Conservation (phyloP, 495 filamentous ascomycete genomes). For the Lophiostoma macrostomum region DNA sequence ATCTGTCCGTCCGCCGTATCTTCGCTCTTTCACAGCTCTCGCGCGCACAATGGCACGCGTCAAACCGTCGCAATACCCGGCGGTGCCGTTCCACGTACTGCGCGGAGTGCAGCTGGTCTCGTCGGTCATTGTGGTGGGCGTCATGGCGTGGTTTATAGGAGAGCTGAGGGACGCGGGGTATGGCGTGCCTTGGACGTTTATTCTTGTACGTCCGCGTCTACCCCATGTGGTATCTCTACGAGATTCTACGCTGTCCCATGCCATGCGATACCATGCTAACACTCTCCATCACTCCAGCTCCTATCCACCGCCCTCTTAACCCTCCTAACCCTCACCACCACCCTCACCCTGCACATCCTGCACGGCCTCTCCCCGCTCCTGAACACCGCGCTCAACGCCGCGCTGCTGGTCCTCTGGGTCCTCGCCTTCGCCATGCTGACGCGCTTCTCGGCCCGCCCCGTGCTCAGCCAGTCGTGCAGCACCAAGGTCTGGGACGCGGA, state of each 20-base stretch:
- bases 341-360: constrained; percentile 55
- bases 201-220: constrained; percentile 49
- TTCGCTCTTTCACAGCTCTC: no score
- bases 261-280: constrained; percentile 3
- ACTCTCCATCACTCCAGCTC: constrained; percentile 43
- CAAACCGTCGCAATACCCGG: constrained; percentile 56
- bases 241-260: constrained; percentile 8
- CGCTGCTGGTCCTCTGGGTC: constrained; percentile 55
- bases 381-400: constrained; percentile 53
- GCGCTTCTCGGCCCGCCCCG: constrained; percentile 56
- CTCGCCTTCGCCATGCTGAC: constrained; percentile 55
- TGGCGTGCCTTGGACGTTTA: constrained; percentile 61
- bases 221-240: not conserved
- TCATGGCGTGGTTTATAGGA: constrained; percentile 61
- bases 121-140: constrained; percentile 54
- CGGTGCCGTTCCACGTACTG: constrained; percentile 57
- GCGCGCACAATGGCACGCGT: constrained; percentile 44
- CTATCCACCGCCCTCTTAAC: constrained; percentile 55
- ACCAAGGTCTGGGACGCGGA: constrained; percentile 54
- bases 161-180: constrained; percentile 54
- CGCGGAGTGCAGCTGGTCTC: constrained; percentile 52
- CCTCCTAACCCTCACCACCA: constrained; percentile 51
- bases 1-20: no score
- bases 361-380: constrained; percentile 55
- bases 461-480: constrained; percentile 57